These are phyloP conservation scores for Tephrocybe rancida DNA, from an alignment of 768 basidiomycete species.

Conservation along the genomic window DNA sequence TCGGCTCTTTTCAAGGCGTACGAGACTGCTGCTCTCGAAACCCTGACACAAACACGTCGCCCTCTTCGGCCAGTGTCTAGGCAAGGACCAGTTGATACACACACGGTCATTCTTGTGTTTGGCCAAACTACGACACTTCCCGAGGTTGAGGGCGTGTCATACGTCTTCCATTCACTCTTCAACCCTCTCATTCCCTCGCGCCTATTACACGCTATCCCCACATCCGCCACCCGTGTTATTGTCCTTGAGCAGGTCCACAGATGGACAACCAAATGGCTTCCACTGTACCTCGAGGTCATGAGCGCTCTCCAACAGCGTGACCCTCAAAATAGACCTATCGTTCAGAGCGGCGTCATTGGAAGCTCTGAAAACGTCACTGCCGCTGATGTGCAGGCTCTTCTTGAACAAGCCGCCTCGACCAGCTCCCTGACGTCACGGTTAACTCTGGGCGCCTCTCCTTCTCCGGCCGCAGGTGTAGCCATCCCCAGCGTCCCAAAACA, in stretches of 20 bases:
- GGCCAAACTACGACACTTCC: constrained; percentile 49
- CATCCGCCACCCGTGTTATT: constrained; percentile 65
- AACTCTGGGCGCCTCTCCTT: constrained; percentile 44
- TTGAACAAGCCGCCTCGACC: constrained; percentile 42
- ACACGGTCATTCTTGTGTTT: constrained; percentile 72
- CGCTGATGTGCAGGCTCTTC: constrained; percentile 51
- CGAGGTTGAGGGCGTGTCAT: constrained; percentile 57
- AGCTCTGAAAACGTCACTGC: constrained; percentile 39
- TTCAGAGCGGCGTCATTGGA: constrained; percentile 69
- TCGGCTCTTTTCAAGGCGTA: constrained; percentile 55
- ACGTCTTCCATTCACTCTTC: constrained; percentile 68
- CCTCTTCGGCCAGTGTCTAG: constrained; percentile 57
- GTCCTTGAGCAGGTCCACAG: constrained; percentile 80
- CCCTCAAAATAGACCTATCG: constrained; percentile 45
- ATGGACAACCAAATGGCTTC: constrained; percentile 86
- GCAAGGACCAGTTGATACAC: constrained; percentile 56
- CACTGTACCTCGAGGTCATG: constrained; percentile 82
- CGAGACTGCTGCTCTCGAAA: constrained; percentile 67
- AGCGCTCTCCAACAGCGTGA: constrained; percentile 67
- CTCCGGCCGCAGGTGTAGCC: constrained; percentile 21
- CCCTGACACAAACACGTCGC: constrained; percentile 62
- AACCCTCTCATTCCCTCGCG: constrained; percentile 68
- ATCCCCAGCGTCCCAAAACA: constrained; percentile 81
- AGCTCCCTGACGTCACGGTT: constrained; percentile 43
- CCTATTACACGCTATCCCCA: constrained; percentile 61